Evolutionary conservation across 2,329 filamentous ascomycete genomes (phyloP).

Genomic region (Arthroderma uncinatum): DNA sequence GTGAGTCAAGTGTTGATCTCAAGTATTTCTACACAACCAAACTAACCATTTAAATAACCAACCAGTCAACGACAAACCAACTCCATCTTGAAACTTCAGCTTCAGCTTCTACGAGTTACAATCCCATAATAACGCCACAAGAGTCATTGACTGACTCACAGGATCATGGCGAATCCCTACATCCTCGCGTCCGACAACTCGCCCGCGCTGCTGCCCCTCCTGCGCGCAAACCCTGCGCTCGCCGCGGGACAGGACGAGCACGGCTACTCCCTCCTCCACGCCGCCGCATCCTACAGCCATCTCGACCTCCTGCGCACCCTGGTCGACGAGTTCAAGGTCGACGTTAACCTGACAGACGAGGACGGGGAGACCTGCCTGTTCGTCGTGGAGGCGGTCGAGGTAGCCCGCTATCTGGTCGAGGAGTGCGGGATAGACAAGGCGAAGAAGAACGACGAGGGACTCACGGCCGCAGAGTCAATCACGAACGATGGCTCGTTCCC

Average conservation of each 20-base stretch:
- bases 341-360: conserved; percentile 74
- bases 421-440: conserved; percentile 62
- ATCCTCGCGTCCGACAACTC: conserved; percentile 75
- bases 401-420: conserved; percentile 69
- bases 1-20: conserved; percentile 1
- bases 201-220: conserved; percentile 58
- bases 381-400: conserved; percentile 69
- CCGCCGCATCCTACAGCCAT: conserved; percentile 86
- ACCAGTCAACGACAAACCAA: too few relatives aligned
- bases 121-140: conserved; percentile 5
- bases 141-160: not conserved
- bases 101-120: not conserved
- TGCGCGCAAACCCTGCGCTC: conserved; percentile 62
- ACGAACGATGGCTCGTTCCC: conserved; percentile 67
- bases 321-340: conserved; percentile 62
- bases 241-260: conserved; percentile 75
- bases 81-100: too few relatives aligned
- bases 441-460: conserved; percentile 59
- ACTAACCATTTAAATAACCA: too few relatives aligned
- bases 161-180: conserved; percentile 39
- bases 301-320: conserved; percentile 65
- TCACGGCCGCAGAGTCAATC: conserved; percentile 73
- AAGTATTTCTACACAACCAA: too few relatives aligned
- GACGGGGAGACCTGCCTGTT: conserved; percentile 93
- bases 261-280: conserved; percentile 89